A percentile compares a stretch with the other conserved stretches of the same genome.
phyloP scores from a whole-genome alignment of 169 alveolate species.

The Amoebophrya sp. region DNA sequence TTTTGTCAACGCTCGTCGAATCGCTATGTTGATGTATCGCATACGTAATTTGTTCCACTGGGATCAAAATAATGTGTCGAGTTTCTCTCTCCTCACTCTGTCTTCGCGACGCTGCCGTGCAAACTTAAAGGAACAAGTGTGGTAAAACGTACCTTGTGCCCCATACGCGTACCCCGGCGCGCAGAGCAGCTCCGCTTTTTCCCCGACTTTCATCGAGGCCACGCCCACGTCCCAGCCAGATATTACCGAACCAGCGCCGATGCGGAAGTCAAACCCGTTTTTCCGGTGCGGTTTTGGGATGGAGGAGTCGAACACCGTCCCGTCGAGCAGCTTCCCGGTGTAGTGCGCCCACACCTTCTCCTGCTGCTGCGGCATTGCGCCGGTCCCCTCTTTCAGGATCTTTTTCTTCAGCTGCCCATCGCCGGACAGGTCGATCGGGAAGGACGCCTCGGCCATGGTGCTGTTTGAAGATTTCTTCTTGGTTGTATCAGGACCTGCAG shows the following conservation, averaged over 20 bases:
- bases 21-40: too few species aligned
- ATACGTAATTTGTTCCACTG: too few species aligned
- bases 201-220: background rate
- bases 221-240: background rate
- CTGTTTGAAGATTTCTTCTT: too few species aligned
- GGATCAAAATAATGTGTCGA: too few species aligned
- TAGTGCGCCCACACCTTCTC: constrained; percentile 15
- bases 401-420: background rate
- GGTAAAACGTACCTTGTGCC: background rate
- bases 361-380: background rate
- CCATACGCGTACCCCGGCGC: background rate
- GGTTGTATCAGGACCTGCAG: too few species aligned
- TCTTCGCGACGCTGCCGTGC: too few species aligned
- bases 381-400: background rate
- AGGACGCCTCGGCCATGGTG: too few species aligned
- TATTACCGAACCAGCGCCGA: background rate
- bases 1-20: too few species aligned
- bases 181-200: background rate
- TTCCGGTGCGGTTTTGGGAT: background rate
- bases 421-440: background rate
- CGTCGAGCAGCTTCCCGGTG: background rate
- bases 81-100: too few species aligned
- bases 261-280: background rate
- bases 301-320: background rate
- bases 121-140: too few species aligned